phyloP scores from a whole-genome alignment of 495 filamentous ascomycete species.

The Talaromyces ruber region DNA sequence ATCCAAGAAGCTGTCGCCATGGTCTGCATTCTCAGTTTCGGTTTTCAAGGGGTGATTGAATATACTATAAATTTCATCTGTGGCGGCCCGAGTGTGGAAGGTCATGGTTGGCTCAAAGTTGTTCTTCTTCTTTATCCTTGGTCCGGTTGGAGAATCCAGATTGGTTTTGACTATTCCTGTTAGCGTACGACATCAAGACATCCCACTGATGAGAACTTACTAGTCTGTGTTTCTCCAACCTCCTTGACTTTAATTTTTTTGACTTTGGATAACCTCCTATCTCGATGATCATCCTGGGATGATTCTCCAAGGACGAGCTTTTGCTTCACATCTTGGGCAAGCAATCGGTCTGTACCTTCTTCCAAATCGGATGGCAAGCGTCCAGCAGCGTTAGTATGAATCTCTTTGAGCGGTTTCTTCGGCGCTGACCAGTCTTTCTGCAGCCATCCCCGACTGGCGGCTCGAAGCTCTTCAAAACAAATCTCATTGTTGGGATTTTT shows the following conservation, averaged over 20 bases:
- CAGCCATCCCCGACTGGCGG: conserved; percentile 70
- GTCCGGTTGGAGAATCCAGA: conserved; percentile 72
- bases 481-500: conserved; percentile 59
- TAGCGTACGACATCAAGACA: conserved; percentile 5
- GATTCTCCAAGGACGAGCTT: conserved; percentile 20
- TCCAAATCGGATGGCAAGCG: conserved; percentile 6
- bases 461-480: conserved; percentile 87
- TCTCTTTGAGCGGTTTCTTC: conserved; percentile 29
- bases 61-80: conserved; percentile 93
- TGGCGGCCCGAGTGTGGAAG: conserved; percentile 87
- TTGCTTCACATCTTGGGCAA: conserved; percentile 19
- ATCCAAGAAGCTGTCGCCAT: conserved; percentile 32
- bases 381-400: conserved; percentile 26
- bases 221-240: conserved; percentile 76
- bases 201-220: conserved; percentile 35
- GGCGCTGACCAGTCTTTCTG: conserved; percentile 52
- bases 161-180: conserved; percentile 72
- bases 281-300: conserved; percentile 15
- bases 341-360: conserved; percentile 9
- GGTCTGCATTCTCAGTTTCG: conserved; percentile 26
- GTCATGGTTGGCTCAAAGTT: conserved; percentile 89
- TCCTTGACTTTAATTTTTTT: conserved; percentile 69
- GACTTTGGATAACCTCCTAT: conserved; percentile 29
- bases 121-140: conserved; percentile 68
- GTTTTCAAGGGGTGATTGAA: conserved; percentile 84